Evolutionary conservation across 495 filamentous ascomycete genomes (phyloP), one percentile per base, ranked within the genome.

Genomic region (Penicillium argentinense): DNA sequence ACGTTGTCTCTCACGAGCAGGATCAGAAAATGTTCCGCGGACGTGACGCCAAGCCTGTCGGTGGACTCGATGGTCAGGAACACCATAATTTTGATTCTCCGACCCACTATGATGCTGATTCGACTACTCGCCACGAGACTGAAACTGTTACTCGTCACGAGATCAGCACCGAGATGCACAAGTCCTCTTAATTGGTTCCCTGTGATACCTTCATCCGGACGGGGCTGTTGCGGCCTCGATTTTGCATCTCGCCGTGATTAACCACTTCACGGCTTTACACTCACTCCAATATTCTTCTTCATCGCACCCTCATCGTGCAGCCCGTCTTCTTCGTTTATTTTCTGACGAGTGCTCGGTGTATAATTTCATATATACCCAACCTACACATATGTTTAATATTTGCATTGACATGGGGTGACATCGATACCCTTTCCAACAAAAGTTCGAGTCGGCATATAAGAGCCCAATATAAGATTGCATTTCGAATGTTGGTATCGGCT

Each of bases 1-100:
- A 47, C n/a, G 14, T 55, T 24, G 25, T 42, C 0, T 44, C 42
- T 9, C 43, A 44, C 9, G 46, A 44, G 5, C 27, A 18, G 4
- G 41, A 34, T 3, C 32, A 27, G n/a, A 26, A 27, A 12, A 26
- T 33, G 29, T 36, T 36, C 17, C 33, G 33, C 8, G 33, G 21
- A 18, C 33, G 33, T 12, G 33, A 36, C 12, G 33, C 33, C 7
- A 36, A 36, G 33, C 16, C 33, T 9, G 33, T 36, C 17, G n/a
- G n/a, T n/a, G n/a, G n/a, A n/a, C n/a, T n/a, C n/a, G n/a, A n/a
- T n/a, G n/a, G n/a, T n/a, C n/a, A n/a, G n/a, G n/a, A n/a, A n/a
- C n/a, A n/a, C n/a, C n/a, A n/a, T n/a, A n/a, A n/a, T n/a, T n/a
- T n/a, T n/a, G n/a, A n/a, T n/a, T n/a, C n/a, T n/a, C n/a, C n/a